Conservation (phyloP, 768 basidiomycete genomes). For the Obba rivulosa region DNA sequence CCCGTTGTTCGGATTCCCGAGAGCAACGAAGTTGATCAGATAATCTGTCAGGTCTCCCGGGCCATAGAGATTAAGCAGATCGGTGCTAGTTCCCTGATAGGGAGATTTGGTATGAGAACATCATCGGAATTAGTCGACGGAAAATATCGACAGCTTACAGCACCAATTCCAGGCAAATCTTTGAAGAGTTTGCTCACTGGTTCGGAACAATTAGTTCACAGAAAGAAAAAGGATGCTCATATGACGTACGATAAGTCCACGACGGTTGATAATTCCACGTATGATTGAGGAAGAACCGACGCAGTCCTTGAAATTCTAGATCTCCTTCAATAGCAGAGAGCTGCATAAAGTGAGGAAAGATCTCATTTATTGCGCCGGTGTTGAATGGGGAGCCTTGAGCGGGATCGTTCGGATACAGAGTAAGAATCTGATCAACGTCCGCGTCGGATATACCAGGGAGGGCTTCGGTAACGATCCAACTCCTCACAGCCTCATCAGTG, state of each 20-base stretch:
- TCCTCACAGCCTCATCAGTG: too few species aligned
- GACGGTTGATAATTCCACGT: background rate
- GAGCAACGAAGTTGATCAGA: constrained; percentile 33
- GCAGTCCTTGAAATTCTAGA: constrained; percentile 12
- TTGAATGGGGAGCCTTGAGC: constrained; percentile 18
- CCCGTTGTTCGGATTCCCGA: constrained; percentile 20
- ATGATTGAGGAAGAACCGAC: constrained; percentile 8
- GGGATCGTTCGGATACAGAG: constrained; percentile 8
- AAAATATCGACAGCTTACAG: too few species aligned
- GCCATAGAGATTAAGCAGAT: constrained; percentile 37
- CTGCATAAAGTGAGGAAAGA: constrained; percentile 15
- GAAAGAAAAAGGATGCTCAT: background rate
- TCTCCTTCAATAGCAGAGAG: constrained; percentile 18
- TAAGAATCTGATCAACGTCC: background rate
- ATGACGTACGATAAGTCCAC: background rate
- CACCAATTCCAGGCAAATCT: background rate
- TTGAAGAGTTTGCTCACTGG: background rate
- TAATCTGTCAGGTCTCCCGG: constrained; percentile 40
- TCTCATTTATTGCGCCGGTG: constrained; percentile 9
- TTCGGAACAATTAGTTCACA: background rate
- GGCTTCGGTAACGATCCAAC: too few species aligned
- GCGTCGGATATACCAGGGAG: background rate
- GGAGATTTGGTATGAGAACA: too few species aligned
- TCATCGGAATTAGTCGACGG: too few species aligned
- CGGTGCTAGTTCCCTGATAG: constrained; percentile 35